Evolutionary conservation across 2,329 filamentous ascomycete genomes (phyloP), one percentile per base, ranked within the genome.

Genomic region (Diaporthe sp.): DNA sequence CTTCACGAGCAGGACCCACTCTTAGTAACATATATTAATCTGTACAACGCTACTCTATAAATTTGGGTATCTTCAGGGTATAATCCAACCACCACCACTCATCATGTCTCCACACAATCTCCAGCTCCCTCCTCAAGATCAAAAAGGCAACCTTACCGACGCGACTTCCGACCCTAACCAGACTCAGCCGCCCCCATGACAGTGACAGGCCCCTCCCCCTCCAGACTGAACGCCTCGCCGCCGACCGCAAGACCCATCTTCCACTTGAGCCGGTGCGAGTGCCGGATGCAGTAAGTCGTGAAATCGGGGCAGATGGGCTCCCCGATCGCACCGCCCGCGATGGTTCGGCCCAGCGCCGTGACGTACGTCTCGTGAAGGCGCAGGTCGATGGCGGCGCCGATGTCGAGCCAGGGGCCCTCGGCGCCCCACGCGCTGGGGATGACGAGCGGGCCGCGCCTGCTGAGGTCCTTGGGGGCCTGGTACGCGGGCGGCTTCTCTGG

Each of bases 261-360:
- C 80, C 80, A 82, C 6, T 72, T 75, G 0, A 81, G 10, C 1
- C 33, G 57, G 52, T 82, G 80, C 0, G 42, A 74, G 3, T 81
- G 77, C 2, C 68, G 74, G 25, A 82, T 79, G 30, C 80, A 82
- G 66, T 80, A 81, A 0, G 78, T 80, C 33, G 61, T 73, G 71
- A 82, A 78, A 15, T 54, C 74, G 0, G 80, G 79, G 1, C 54
- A 73, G 4, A 81, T 42, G 33, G 10, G 28, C 3, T 42, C 35
- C n/a, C 22, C 5, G n/a, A n/a, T n/a, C 13, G 6, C 52, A 2
- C 45, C 15, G 12, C 33, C 17, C 22, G 45, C 19, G n/a, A 72
- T 17, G 4, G 12, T 3, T 3, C 50, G 38, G 3, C 69, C 73
- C 58, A 72, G 6, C 6, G 50, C 73, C 19, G 12, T 42, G 30